Base-by-base conservation (phyloP, 345 rosid genomes). In the Citrus unshiu region DNA sequence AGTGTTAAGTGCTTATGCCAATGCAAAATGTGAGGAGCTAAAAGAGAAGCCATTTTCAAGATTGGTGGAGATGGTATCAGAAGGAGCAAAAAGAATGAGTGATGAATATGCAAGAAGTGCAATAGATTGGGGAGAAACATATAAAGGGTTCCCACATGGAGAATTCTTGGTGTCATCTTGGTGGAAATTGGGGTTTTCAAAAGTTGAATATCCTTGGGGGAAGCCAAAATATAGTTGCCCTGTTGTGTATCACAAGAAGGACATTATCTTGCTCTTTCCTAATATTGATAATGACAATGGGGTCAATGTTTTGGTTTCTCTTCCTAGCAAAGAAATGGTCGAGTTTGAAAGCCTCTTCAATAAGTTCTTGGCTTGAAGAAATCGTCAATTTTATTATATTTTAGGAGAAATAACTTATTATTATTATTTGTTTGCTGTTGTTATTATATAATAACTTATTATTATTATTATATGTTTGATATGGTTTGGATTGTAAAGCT, bases 181-280 rank as follows among this genome's bases (percentile, higher is more conserved):
- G 97, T 91, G 98, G 97, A 91, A 80, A 77, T 84, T 95, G 2
- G 98, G 97, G 74, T 93, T 95, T 68, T 83, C 88, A 1, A 88
- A 91, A 5, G 95, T 95, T 80, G 93, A 87, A 57, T 95, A 88
- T 80, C 98, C 95, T 6, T 91, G 98, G 98, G 98, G 97, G 1
- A 84, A 62, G 74, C 94, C 98, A 0, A 86, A 71, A 83, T 95
- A 93, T 78, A 85, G 93, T 10, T 89, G 91, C 74, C 94, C 97
- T 0, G 85, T 93, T 64, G 96, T 91, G 21, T 85, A 81, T 80
- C 96, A 86, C 81, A 80, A 92, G 77, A 93, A 91, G 87, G 95
- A 95, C 84, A 91, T 95, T 8, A 86, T 93, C 81, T 79, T 95
- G 85, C 85, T 95, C 3, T 92, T 95, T 75, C 94, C 98, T 0